phyloP scores from a whole-genome alignment of 2,329 filamentous ascomycete genomes.

The Colletotrichum tropicale region DNA sequence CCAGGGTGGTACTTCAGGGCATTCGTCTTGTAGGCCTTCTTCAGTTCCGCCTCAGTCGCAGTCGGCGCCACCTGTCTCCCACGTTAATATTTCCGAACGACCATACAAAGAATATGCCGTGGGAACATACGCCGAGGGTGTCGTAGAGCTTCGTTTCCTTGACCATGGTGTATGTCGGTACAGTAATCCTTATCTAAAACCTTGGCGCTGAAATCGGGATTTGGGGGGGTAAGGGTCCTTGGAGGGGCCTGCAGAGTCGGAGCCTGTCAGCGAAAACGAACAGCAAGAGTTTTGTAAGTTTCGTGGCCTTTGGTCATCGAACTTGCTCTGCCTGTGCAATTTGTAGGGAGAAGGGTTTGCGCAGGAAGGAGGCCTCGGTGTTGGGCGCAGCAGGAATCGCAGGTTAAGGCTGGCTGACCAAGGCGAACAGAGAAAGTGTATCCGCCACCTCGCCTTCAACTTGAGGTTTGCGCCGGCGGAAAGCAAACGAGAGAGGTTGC shows the following conservation, averaged over 20 bases:
- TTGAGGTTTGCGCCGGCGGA: background rate
- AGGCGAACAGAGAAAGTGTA: background rate
- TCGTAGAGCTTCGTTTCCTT: constrained; percentile 84
- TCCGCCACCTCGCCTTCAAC: background rate
- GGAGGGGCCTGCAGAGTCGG: background rate
- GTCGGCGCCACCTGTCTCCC: constrained; percentile 71
- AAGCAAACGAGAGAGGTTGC: background rate
- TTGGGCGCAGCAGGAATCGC: background rate
- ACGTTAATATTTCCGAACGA: background rate
- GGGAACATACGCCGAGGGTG: constrained; percentile 69
- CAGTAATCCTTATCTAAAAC: constrained; percentile 4
- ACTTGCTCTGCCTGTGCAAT: background rate
- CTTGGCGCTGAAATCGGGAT: background rate
- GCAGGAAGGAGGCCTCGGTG: background rate
- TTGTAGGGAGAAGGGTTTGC: background rate
- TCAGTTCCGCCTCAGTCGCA: constrained; percentile 85
- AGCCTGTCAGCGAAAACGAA: background rate
- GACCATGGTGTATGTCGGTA: constrained; percentile 59
- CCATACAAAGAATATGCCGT: background rate
- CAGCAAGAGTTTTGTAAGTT: background rate
- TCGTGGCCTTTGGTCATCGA: background rate
- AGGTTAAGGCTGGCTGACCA: background rate
- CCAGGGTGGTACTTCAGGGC: constrained; percentile 86
- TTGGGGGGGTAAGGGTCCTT: background rate
- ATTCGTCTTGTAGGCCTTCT: constrained; percentile 86